Base-by-base conservation (phyloP, 495 filamentous ascomycete species). In the Talaromyces borbonicus region DNA sequence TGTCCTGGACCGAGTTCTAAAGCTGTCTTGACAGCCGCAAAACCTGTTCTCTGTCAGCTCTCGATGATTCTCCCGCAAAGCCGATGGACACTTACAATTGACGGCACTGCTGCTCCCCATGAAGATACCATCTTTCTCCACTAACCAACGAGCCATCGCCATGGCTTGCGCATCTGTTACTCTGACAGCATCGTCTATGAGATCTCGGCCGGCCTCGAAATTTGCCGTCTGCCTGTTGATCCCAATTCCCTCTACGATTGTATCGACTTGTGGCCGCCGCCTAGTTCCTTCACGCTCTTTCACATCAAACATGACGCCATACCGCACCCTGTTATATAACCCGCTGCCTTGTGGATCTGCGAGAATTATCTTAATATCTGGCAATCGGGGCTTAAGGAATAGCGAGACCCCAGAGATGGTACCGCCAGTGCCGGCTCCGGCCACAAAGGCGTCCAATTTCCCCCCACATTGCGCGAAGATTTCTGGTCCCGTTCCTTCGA, bases 271-370 rank as follows among this genome's bases (percentile, higher is more conserved):
- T 48, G 81, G 79, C 49, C 92, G 70, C 25, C 92, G 69, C 36
- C 92, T 71, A 11, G 92, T 96, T 0, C 92, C 92, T 65, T 99
- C 92, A 38, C 73, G 73, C 63, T 99, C 92, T 46, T 80, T 89
- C 8, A 71, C 23, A 53, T 90, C 81, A 60, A 95, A 99, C 90
- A 99, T 95, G 30, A 99, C 92, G 4, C 93, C 92, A 60, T 87
- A 85, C 27, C 81, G 80, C 49, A 99, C 75, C 46, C 82, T 77
- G 64, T 99, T 95, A 67, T 81, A 99, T 27, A 97, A 61, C 3
- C 92, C 93, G 63, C 87, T 94, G 4, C 92, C 92, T 57, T 90
- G 87, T 8, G 92, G 92, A 62, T 99, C 92, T 0, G 92, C 92
- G 6, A 99, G 74, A 2, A 97, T 84, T 30, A 95, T 73, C 29